Evolutionary conservation across 2,329 filamentous ascomycete genomes (phyloP).

Genomic region (Phaeosphaeria sp.): DNA sequence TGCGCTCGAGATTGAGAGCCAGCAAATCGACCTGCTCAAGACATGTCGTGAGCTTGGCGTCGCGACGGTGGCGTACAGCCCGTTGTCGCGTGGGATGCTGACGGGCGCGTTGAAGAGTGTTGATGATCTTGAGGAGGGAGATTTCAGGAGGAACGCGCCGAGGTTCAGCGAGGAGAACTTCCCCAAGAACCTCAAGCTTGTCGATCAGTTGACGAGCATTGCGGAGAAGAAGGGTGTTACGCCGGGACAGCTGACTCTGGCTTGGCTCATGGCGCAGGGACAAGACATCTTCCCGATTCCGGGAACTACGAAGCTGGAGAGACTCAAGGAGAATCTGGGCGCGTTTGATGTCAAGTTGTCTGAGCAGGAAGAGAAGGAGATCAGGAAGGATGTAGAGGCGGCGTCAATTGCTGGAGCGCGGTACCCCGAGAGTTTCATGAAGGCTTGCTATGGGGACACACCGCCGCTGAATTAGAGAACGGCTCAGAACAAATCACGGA

Average conservation of each 20-base stretch:
- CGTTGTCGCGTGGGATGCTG: conserved; percentile 46
- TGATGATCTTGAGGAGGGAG: conserved; percentile 54
- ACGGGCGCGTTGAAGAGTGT: conserved; percentile 41
- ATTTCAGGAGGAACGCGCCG: conserved; percentile 40
- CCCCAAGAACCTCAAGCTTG: conserved; percentile 45
- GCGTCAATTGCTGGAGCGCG: conserved; percentile 53
- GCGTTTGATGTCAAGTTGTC: conserved; percentile 35
- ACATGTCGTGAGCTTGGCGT: conserved; percentile 55
- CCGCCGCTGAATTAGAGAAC: conserved; percentile 28
- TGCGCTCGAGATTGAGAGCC: conserved; percentile 55
- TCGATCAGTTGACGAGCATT: conserved; percentile 36
- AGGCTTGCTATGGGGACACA: conserved; percentile 49
- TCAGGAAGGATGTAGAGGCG: conserved; percentile 32
- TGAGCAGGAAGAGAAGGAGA: conserved; percentile 36
- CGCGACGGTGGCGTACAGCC: conserved; percentile 49
- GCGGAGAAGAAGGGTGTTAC: conserved; percentile 61
- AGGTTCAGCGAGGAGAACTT: conserved; percentile 53
- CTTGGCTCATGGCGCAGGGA: conserved; percentile 51
- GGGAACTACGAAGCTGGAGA: conserved; percentile 47
- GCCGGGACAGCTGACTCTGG: conserved; percentile 63
- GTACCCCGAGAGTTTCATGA: conserved; percentile 49
- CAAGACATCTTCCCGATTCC: conserved; percentile 65
- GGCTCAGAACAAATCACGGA: neutral
- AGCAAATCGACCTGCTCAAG: conserved; percentile 43
- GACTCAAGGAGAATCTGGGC: conserved; percentile 42